phyloP scores from a whole-genome alignment of 1,284 basidiomycete species.

The Coniferiporia sulphurascens region DNA sequence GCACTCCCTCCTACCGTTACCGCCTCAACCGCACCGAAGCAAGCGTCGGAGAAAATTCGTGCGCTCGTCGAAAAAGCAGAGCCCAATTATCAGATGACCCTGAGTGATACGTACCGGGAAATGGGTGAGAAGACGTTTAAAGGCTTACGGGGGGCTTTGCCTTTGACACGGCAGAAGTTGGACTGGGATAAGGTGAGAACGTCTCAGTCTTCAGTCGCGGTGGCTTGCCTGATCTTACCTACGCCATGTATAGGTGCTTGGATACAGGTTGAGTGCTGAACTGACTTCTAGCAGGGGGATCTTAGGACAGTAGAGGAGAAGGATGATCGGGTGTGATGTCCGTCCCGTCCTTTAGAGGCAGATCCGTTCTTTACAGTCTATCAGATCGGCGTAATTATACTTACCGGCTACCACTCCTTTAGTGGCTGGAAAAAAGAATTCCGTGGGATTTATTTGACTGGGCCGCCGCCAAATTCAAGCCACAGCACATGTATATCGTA shows the following conservation, averaged over 20 bases:
- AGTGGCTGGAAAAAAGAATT: background rate
- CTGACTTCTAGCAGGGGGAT: constrained; percentile 66
- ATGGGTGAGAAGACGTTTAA: constrained; percentile 92
- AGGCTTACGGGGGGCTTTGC: constrained; percentile 80
- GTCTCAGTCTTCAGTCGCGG: background rate
- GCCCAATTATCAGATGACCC: constrained; percentile 65
- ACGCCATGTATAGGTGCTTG: constrained; percentile 50
- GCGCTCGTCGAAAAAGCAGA: constrained; percentile 80
- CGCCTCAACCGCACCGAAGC: constrained; percentile 41
- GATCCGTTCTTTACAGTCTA: background rate
- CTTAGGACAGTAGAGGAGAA: constrained; percentile 35
- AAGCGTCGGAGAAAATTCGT: constrained; percentile 68
- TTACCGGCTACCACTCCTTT: background rate
- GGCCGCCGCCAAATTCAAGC: no score
- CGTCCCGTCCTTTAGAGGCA: background rate
- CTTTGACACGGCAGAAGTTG: constrained; percentile 87
- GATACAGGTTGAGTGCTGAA: constrained; percentile 85
- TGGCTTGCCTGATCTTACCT: background rate
- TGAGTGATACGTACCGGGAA: constrained; percentile 78
- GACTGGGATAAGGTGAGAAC: constrained; percentile 87
- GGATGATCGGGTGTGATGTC: background rate
- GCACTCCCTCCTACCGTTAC: constrained; percentile 55
- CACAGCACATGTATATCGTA: no score
- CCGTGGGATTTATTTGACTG: no score
- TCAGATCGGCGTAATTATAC: background rate